Conservation (phyloP, 768 basidiomycete species). For the Hirschioporus abietinus region DNA sequence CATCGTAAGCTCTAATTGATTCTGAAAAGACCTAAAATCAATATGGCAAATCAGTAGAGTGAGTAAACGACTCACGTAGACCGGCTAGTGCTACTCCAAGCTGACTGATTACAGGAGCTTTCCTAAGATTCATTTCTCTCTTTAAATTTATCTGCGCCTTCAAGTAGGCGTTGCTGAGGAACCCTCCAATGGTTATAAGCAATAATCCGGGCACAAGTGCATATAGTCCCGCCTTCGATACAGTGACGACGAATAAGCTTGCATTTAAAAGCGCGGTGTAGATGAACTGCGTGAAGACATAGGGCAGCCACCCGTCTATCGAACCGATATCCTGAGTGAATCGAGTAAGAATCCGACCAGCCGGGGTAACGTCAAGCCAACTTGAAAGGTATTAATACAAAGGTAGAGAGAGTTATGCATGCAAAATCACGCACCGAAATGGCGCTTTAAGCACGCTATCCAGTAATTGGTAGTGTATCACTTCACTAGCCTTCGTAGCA, state of each 20-base stretch:
- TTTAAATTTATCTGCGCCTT: slow-evolving; percentile 50
- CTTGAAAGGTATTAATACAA: slow-evolving; percentile 13
- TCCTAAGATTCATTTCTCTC: slow-evolving; percentile 47
- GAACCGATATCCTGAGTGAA: slow-evolving; percentile 59
- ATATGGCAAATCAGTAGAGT: neutral
- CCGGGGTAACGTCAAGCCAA: slow-evolving; percentile 46
- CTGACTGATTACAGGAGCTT: slow-evolving; percentile 45
- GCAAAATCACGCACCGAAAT: slow-evolving; percentile 15
- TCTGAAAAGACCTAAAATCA: slow-evolving; percentile 16
- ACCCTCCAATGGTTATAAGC: slow-evolving; percentile 32
- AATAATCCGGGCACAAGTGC: slow-evolving; percentile 32
- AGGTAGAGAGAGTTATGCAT: slow-evolving; percentile 5
- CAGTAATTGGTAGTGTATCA: slow-evolving; percentile 19
- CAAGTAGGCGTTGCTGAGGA: slow-evolving; percentile 46
- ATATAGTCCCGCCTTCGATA: slow-evolving; percentile 30
- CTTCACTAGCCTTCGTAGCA: slow-evolving; percentile 27
- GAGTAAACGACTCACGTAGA: slow-evolving; percentile 23
- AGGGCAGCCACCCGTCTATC: slow-evolving; percentile 9
- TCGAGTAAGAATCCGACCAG: slow-evolving; percentile 55
- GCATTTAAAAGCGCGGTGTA: slow-evolving; percentile 29
- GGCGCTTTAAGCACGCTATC: slow-evolving; percentile 22
- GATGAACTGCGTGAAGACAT: slow-evolving; percentile 19
- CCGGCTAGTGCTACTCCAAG: slow-evolving; percentile 58
- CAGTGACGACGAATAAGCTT: slow-evolving; percentile 29
- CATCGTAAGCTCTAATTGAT: slow-evolving; percentile 62